Evolutionary conservation across 768 basidiomycete species (phyloP), one percentile per base, ranked within the genome.

Genomic region (Strobilomyces confusus): DNA sequence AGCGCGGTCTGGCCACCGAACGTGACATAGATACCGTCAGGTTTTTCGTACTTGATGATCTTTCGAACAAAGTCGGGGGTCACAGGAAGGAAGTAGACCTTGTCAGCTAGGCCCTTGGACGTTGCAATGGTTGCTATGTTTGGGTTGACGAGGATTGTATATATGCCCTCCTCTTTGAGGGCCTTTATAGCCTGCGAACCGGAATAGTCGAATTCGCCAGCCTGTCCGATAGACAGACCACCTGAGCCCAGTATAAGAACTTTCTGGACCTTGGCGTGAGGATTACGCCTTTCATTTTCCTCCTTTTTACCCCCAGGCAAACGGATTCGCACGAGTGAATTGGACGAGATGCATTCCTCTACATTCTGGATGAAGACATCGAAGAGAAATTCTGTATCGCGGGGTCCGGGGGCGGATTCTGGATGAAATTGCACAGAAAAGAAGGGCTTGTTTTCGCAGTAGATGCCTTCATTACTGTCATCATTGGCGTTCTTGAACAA

Each of bases 341-440:
- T 78, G 0, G 83, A 84, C 19, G 73, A 70, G 41, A 78, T 80
- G 67, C 86, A 91, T 59, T 92, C 89, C 38, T 80, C 72, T 64
- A 98, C 80, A 63, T 89, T 90, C 69, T 87, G 83, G 64, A 98
- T 83, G 80, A 99, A 99, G 30, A 95, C 93, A 55, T 98, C 95
- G 70, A 99, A 99, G 56, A 99, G 79, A 75, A 98, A 99, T 71
- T 98, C 97, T 48, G 97, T 99, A 67, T 99, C 97, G 51, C 94
- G 84, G 20, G 97, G 97, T 23, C 97, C 97, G 12, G 94, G 95
- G 3, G 90, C 92, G 29, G 91, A 92, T 71, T 99, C 97, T 22
- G 97, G 97, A 70, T 99, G 97, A 80, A 99, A 99, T 69, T 99
- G 97, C 19, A 98, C 95, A 20, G 95, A 98, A 73, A 99, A 98